Evolutionary conservation across 2,329 filamentous ascomycete species (phyloP), one percentile per base, ranked within the genome.

Genomic region (Sporothrix curviconia): DNA sequence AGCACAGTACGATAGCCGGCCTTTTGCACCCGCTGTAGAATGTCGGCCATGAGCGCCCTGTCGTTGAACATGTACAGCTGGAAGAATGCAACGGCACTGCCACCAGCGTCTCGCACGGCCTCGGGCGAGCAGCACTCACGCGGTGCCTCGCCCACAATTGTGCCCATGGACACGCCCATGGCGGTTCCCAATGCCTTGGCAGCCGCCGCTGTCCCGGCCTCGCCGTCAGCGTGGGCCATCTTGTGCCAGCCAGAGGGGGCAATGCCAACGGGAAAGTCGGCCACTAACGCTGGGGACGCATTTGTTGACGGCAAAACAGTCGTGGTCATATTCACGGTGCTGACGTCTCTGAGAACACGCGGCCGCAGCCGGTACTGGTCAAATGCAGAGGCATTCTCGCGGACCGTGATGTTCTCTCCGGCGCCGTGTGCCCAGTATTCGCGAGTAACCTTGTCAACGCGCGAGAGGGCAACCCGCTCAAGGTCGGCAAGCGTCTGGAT

Each of bases 21-120:
- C 47, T 52, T 6, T 59, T 59, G 40, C 60, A 59, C 19, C 12
- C 56, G 50, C 19, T 46, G 14, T 14, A 78, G 60, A 39, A 80
- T 63, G 47, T 74, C 70, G 24, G 71, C 50, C 2, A 72, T 77
- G 3, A 74, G 68, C 0, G 64, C 63, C 5, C 77, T 70, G 64
- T 82, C 75, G 61, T 76, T 75, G 53, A 82, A 66, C 11, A 81
- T 70, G 63, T 76, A 79, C 61, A 83, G 68, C 64, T 84, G 81
- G 66, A 83, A 78, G n/a, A 72, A 73, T 58, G 11, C 69, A 69
- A 0, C 69, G 66, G 2, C 66, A 67, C 1, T 67, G 66, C 37
- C 76, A 14, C 37, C 34, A 11, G 46, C 17, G 7, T 19, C 53
- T 49, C 67, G 0, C 68, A 82, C 78, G 8, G 79, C 74, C 59